Conservation (phyloP, 1,284 basidiomycete genomes). For the Vanrija sp. region DNA sequence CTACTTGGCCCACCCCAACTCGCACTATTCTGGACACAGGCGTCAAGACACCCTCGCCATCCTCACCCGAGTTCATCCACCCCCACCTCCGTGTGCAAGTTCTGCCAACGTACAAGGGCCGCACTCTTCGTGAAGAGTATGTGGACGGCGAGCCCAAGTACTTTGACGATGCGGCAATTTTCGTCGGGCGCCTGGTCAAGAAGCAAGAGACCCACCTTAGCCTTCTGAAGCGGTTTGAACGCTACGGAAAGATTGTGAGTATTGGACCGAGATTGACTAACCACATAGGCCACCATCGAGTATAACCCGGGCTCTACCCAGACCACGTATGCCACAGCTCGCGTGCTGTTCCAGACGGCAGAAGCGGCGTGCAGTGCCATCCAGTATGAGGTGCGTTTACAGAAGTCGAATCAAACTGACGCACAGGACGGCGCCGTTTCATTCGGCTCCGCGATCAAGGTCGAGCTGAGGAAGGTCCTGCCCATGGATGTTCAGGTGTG, state of each 20-base stretch:
- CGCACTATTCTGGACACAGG: background rate
- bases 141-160: conserved; percentile 13
- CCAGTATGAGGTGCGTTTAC: conserved; percentile 26
- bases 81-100: conserved; percentile 14
- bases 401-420: background rate
- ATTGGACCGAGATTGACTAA: background rate
- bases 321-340: conserved; percentile 21
- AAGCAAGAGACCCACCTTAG: conserved; percentile 21
- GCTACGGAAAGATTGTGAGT: conserved; percentile 37
- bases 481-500: conserved; percentile 29
- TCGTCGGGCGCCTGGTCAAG: conserved; percentile 31
- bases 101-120: conserved; percentile 26
- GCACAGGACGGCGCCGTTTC: conserved; percentile 25
- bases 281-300: conserved; percentile 24
- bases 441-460: conserved; percentile 27
- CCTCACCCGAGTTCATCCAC: background rate
- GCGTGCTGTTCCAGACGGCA: conserved; percentile 28
- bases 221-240: conserved; percentile 28
- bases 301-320: conserved; percentile 17
- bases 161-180: conserved; percentile 33
- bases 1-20: background rate
- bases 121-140: conserved; percentile 19
- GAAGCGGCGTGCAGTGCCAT: conserved; percentile 26
- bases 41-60: background rate
- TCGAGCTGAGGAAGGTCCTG: conserved; percentile 29